Base-by-base conservation (phyloP, 2,329 filamentous ascomycete species). In the Xylaria hypoxylon region DNA sequence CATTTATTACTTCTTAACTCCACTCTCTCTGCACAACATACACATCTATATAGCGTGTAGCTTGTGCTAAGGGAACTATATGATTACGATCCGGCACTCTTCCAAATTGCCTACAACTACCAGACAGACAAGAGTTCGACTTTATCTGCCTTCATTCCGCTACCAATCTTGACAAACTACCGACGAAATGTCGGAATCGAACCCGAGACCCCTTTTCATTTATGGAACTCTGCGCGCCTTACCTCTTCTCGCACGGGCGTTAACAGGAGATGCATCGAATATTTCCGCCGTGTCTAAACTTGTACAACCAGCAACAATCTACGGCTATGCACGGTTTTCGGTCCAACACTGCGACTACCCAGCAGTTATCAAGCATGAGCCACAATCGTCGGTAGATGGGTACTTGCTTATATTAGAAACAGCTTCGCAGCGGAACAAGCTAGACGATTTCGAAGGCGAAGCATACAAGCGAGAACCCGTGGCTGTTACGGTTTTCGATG, bases 401-500 rank as follows among this genome's bases (percentile, higher is more conserved):
- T 75, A 70, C 51, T 2, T 79, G 0, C 45, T 80, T 0, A 15
- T 13, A 1, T 38, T 71, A 0, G 53, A 74, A 31, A 76, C 69
- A 2, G 59, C n/a, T 1, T 73, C 74, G 0, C 72, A 77, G 38
- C 71, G 77, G 2, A 72, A 67, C 8, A 79, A 77, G 24, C 47
- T 79, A n/a, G 77, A 77, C 38, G 70, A 77, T 17, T 79, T 79
- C 28, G 77, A 79, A 47, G 75, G 59, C 15, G 75, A 55, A n/a
- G 1, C 24, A 57, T 67, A 57, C n/a, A 38, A 26, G 19, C 8
- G 42, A 0, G 71, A 76, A 2, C 17, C 62, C 1, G 70, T 68
- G 0, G 17, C 56, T 1, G 71, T 75, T 0, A 51, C 40, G 0
- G 69, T 69, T 1, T 22, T 74, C 22, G 52, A 71, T 1, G 62